Conservation (phyloP, 169 alveolate genomes). For the Besnoitia besnoiti region DNA sequence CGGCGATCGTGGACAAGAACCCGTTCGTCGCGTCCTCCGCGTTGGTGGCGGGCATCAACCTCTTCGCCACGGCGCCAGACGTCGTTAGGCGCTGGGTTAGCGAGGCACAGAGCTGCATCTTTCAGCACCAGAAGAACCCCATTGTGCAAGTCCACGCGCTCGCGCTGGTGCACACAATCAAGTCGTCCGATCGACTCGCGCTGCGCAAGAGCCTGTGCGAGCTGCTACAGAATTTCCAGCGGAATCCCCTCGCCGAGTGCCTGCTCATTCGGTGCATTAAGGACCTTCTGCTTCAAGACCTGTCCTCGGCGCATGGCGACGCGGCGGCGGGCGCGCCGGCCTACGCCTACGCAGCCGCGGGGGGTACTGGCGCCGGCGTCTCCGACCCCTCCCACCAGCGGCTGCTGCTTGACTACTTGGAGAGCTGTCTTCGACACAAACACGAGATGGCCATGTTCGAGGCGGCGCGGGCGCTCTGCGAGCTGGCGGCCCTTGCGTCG, state of each 20-base stretch:
- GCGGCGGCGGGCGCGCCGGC: background rate
- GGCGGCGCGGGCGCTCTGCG: constrained; percentile 75
- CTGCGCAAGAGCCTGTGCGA: constrained; percentile 78
- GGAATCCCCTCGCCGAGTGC: constrained; percentile 79
- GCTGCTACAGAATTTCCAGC: constrained; percentile 63
- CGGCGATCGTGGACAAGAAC: constrained; percentile 92
- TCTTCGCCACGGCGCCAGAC: constrained; percentile 89
- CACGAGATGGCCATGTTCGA: constrained; percentile 76
- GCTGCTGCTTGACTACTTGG: constrained; percentile 61
- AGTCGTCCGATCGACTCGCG: constrained; percentile 87
- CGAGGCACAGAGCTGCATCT: constrained; percentile 73
- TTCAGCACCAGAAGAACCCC: constrained; percentile 71
- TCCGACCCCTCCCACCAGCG: constrained; percentile 28
- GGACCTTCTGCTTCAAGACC: constrained; percentile 61
- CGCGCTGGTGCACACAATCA: constrained; percentile 91
- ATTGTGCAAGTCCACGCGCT: constrained; percentile 96
- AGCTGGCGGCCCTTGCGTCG: constrained; percentile 39
- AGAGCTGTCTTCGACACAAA: constrained; percentile 74
- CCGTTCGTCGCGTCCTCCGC: constrained; percentile 93
- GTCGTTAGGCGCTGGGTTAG: constrained; percentile 90
- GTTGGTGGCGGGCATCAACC: constrained; percentile 89
- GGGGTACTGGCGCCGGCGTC: constrained; percentile 24
- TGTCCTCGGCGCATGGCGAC: constrained; percentile 9
- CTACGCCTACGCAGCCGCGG: background rate
- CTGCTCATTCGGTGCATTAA: constrained; percentile 73